Evolutionary conservation across 768 basidiomycete genomes (phyloP).

Genomic region (Amanita pallidorosea): DNA sequence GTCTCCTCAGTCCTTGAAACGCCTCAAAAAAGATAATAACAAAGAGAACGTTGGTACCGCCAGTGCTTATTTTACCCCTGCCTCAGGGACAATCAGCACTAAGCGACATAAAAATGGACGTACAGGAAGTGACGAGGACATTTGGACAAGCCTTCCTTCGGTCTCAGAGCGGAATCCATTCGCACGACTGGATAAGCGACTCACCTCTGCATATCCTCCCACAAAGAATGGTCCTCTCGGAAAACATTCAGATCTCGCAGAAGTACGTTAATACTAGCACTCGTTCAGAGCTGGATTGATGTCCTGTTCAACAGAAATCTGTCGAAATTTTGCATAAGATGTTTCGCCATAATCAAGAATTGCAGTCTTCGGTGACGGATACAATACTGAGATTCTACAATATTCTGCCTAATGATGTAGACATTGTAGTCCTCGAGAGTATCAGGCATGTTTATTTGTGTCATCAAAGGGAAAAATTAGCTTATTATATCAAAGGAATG

Average conservation of each 20-base stretch:
- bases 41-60: constrained; percentile 8
- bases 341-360: constrained; percentile 19
- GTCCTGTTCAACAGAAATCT: constrained; percentile 17
- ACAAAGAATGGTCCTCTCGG: not conserved
- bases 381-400: constrained; percentile 15
- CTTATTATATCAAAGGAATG: not conserved
- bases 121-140: not conserved
- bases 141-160: not conserved
- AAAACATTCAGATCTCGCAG: not conserved
- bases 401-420: constrained; percentile 18
- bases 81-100: not conserved
- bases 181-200: constrained; percentile 15
- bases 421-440: constrained; percentile 29
- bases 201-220: constrained; percentile 3
- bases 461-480: not conserved
- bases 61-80: not conserved
- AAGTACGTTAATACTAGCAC: not conserved
- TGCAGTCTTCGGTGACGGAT: constrained; percentile 19
- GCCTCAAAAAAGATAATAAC: constrained; percentile 7
- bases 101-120: not conserved
- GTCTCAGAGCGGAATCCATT: constrained; percentile 16
- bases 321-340: constrained; percentile 16
- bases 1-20: constrained; percentile 10
- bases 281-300: not conserved
- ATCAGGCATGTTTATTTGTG: constrained; percentile 22